A percentile compares a stretch with the other conserved stretches of the same genome.
phyloP scores from a whole-genome alignment of 352 stramenopile species.

The Phytopythium sindhum region DNA sequence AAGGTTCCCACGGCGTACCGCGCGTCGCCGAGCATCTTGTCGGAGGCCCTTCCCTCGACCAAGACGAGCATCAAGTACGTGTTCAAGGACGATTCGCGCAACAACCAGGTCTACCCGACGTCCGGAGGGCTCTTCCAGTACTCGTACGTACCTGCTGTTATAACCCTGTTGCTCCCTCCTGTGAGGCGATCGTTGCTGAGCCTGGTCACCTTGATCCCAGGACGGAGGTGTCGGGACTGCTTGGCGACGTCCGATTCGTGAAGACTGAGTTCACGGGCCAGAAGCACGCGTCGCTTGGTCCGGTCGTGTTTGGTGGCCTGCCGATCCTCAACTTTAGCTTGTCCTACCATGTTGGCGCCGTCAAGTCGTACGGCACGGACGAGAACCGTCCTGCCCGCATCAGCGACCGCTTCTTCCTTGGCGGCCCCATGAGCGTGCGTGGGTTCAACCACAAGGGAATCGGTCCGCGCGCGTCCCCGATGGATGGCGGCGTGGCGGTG shows the following conservation, averaged over 20 bases:
- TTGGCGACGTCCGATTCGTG: slow-evolving; percentile 88
- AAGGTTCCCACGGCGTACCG: slow-evolving; percentile 88
- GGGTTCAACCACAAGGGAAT: slow-evolving; percentile 91
- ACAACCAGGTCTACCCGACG: slow-evolving; percentile 86
- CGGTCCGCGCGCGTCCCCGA: slow-evolving; percentile 80
- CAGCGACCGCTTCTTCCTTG: slow-evolving; percentile 91
- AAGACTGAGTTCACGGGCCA: slow-evolving; percentile 84
- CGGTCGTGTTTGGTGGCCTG: slow-evolving; percentile 49
- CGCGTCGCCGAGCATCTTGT: slow-evolving; percentile 87
- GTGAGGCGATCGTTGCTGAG: neutral
- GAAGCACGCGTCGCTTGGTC: slow-evolving; percentile 74
- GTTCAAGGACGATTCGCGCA: slow-evolving; percentile 88
- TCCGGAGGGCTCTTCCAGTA: slow-evolving; percentile 88
- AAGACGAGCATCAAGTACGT: slow-evolving; percentile 92
- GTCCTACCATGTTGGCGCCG: slow-evolving; percentile 66
- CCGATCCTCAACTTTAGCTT: slow-evolving; percentile 83
- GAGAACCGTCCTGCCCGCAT: slow-evolving; percentile 79
- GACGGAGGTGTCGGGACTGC: slow-evolving; percentile 82
- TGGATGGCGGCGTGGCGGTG: slow-evolving; percentile 76
- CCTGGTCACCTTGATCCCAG: slow-evolving; percentile 15
- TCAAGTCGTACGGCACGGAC: slow-evolving; percentile 79
- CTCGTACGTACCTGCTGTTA: slow-evolving; percentile 33
- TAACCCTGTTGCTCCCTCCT: neutral
- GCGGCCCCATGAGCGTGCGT: slow-evolving; percentile 84
- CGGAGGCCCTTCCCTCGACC: slow-evolving; percentile 86